Base-by-base conservation (phyloP, 352 stramenopile genomes). In the Elongisporangium undulatum region DNA sequence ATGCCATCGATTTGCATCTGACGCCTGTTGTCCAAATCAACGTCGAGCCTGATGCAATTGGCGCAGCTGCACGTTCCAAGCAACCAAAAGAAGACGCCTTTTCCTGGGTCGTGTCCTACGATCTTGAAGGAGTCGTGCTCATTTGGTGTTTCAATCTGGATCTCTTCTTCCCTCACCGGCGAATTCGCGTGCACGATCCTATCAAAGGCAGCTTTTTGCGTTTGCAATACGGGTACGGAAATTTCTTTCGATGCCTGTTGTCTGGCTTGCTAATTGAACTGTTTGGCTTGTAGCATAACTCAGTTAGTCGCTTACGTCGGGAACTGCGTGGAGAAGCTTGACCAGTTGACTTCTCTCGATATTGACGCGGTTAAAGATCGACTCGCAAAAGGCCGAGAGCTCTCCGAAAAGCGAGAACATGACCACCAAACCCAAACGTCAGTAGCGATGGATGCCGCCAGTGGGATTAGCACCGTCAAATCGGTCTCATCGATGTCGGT, bases 61-160 rank as follows among this genome's bases (percentile, higher is more conserved):
- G 23, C 6, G 49, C 53, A 50, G 53, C 73, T 15, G 49, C 58
- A 12, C 21, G 34, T 7, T 57, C 21, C 8, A 53, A 64, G 45
- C 55, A 62, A 24, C 29, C 53, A 20, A 38, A 66, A 2, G 6
- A 56, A 16, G 69, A 84, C 49, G 66, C 62, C 8, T 84, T 85
- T 64, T 75, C 75, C 20, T 87, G 77, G 77, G 60, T 87, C 2
- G 72, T 82, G 53, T 82, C 70, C 15, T 78, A 75, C 24, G 77
- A 87, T 17, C 23, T 65, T 55, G 75, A 85, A 21, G 56, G 62
- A 4, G 62, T 75, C 20, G 69, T 82, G 29, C 52, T 87, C 12
- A 56, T 85, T 48, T 87, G 77, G 77, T 85, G 73, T 52, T 80
- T 85, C 38, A 82, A 67, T 55, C 60, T 77, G 2, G 57, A 70